These are phyloP conservation scores for Thelephora aurantiotincta DNA, from an alignment of 768 basidiomycete species.

Conservation along the genomic window DNA sequence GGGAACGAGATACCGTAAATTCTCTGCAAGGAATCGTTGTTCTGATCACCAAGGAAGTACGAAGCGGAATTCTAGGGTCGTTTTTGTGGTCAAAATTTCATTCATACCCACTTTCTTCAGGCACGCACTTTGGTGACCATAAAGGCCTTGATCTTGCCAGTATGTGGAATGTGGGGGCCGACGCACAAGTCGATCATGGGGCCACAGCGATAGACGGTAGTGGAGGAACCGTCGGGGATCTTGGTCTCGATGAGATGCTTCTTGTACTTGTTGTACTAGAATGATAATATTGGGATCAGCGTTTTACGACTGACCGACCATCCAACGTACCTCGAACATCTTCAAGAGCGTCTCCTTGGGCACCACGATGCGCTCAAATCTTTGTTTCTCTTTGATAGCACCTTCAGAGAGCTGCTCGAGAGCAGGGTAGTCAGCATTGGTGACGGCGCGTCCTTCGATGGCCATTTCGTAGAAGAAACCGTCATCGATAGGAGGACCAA, in stretches of 20 bases:
- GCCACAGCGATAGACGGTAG: conserved; percentile 97
- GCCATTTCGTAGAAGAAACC: conserved; percentile 99
- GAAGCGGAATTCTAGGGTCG: conserved; percentile 77
- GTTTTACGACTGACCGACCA: neutral
- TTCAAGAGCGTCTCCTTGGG: conserved; percentile 91
- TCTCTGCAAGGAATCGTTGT: conserved; percentile 89
- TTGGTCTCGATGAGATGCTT: conserved; percentile 89
- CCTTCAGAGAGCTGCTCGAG: conserved; percentile 81
- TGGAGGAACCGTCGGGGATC: conserved; percentile 89
- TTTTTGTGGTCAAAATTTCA: neutral
- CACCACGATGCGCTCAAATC: conserved; percentile 87
- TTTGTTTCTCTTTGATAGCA: conserved; percentile 93
- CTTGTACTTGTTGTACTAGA: conserved; percentile 98
- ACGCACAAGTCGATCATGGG: conserved; percentile 97
- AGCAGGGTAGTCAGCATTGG: conserved; percentile 69
- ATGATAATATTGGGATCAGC: conserved; percentile 1
- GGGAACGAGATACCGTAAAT: conserved; percentile 99
- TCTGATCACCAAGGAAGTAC: conserved; percentile 90
- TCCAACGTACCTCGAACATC: conserved; percentile 72
- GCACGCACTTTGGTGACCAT: conserved; percentile 79
- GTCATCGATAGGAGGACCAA: conserved; percentile 93
- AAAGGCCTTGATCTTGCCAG: conserved; percentile 93
- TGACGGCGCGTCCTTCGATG: conserved; percentile 72
- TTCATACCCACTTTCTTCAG: neutral
- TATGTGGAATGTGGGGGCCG: conserved; percentile 96